Base-by-base conservation (phyloP, 1,284 basidiomycete species). In the Gymnopus androsaceus region DNA sequence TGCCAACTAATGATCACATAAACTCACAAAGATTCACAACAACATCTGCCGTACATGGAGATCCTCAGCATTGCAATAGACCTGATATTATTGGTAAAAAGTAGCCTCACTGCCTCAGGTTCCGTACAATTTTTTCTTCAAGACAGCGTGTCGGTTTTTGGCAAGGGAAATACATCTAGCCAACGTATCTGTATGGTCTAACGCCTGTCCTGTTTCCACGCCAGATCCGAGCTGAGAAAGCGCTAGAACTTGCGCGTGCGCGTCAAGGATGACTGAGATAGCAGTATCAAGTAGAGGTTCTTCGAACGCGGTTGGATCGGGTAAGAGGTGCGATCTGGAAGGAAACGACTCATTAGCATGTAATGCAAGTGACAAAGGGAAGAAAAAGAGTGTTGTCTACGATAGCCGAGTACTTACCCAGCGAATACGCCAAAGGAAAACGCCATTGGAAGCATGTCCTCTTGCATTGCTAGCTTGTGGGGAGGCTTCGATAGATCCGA, bases 301-400 rank as follows among this genome's bases (percentile, higher is more conserved):
- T 72, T 98, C 95, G 69, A 97, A 97, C 0, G 93, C 81, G 0
- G 91, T 90, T 1, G 93, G 91, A 70, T 98, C 95, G 0, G 87
- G 78, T 1, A 98, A 75, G 12, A 95, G 70, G 44, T 87, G 78
- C 34, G 82, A 82, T 53, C 87, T 88, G 60, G 9, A 37, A 34
- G 33, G 19, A 28, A 17, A 41, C 21, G 23, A 19, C 19, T 34
- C 11, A 46, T 28, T 19, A 21, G 17, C 12, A 6, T 52, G 28
- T 31, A 38, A 7, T 21, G 19, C 21, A 15, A 54, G 30, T 14
- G 33, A 42, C 30, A 30, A 25, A 23, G 23, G 30, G 14, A 54
- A 19, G 40, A 47, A 41, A 47, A 50, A 38, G 25, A 37, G 48
- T 21, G 47, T 60, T 30, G 28, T 40, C n/a, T 12, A 19, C 34